Evolutionary conservation across 306 rosid species (phyloP).

Genomic region (Datisca glomerata): DNA sequence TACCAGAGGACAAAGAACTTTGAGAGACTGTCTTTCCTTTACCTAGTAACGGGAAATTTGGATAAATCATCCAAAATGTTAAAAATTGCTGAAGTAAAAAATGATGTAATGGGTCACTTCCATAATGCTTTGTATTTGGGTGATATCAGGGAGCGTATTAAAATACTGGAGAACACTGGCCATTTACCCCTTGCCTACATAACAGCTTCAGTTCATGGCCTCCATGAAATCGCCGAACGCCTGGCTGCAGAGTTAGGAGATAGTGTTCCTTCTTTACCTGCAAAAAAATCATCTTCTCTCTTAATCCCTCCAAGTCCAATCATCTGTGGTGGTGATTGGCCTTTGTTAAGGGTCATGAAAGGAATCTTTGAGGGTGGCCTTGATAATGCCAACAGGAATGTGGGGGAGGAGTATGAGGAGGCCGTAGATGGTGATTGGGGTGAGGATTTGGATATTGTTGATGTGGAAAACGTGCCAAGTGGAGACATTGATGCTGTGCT

Average conservation of each 20-base stretch:
- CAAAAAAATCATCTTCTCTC: constrained; percentile 49
- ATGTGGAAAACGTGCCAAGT: constrained; percentile 41
- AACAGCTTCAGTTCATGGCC: constrained; percentile 63
- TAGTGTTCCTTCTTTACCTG: constrained; percentile 53
- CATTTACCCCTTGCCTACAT: constrained; percentile 73
- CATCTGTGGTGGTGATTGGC: constrained; percentile 71
- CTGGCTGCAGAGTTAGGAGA: constrained; percentile 70
- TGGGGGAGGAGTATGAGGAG: constrained; percentile 49
- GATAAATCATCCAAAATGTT: constrained; percentile 84
- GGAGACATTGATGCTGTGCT: constrained; percentile 47
- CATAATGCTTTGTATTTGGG: constrained; percentile 89
- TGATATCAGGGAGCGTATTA: constrained; percentile 55
- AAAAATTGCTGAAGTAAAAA: constrained; percentile 82
- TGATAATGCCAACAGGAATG: constrained; percentile 27
- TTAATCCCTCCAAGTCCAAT: constrained; percentile 61
- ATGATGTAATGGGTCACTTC: constrained; percentile 90
- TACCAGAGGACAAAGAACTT: constrained; percentile 86
- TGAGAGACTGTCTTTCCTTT: constrained; percentile 73
- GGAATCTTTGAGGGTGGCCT: constrained; percentile 77
- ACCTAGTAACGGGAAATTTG: constrained; percentile 65
- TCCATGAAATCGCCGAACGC: constrained; percentile 55
- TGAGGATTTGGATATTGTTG: constrained; percentile 55
- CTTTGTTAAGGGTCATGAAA: constrained; percentile 61
- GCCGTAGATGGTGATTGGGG: constrained; percentile 64
- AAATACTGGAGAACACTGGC: constrained; percentile 70